Base-by-base conservation (phyloP, 495 filamentous ascomycete genomes). In the Neurospora sp. region DNA sequence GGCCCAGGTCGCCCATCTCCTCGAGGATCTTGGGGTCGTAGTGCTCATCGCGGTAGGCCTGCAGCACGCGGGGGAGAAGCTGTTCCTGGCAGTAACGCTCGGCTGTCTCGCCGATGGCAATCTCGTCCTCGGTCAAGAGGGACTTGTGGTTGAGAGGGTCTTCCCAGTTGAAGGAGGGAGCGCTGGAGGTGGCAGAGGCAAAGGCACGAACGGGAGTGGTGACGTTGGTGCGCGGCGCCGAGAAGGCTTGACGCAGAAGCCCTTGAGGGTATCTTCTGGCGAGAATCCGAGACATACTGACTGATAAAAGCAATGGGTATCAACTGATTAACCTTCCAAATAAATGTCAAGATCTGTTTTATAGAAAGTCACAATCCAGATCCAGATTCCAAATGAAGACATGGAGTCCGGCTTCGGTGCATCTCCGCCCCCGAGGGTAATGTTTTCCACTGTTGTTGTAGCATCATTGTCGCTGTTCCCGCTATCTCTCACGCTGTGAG, bases 1-100 rank as follows among this genome's bases (percentile, higher is more conserved):
- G 87, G 41, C 96, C 96, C 18, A 99, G 83, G 76, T 97, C 94
- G 72, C 96, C 96, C 96, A 99, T 99, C 83, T 99, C 96, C 78
- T 89, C 87, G 31, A 98, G 87, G 68, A 99, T 97, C 72, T 89
- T 88, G 71, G 87, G 87, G 81, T 99, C 96, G 81, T 95, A 99
- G 79, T 97, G 79, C 81, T 99, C 96, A 73, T 95, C 91, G 75
- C 96, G 89, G 83, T 98, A 98, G 74, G 96, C 96, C 83, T 98
- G 93, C 48, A 97, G 86, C 71, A 99, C 91, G 68, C 96, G 86
- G 9, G 96, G 96, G 69, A 91, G 84, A 79, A 99, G 82, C 71
- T 86, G 88, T 74, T 97, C 94, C 82, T 98, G 96, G 81, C 94
- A 98, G 78, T 98, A 99, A 71, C 92, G 86, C 76, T 94, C 89